Conservation (phyloP, 805 yeast genomes). For the Candida pini region DNA sequence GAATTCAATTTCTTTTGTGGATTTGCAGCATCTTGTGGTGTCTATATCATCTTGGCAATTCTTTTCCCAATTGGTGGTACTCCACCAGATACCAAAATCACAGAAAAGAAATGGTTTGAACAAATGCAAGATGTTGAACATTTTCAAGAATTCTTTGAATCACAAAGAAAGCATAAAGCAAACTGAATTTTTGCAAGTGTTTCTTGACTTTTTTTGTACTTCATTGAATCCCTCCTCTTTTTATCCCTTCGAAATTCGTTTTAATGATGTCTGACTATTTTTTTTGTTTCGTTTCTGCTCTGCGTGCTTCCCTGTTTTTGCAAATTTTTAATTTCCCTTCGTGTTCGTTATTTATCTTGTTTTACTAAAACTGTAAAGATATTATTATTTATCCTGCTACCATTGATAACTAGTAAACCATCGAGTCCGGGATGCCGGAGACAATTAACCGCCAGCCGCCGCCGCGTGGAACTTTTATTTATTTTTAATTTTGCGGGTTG, state of each 20-base stretch:
- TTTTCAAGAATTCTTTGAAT: conserved; percentile 36
- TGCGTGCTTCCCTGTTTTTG: too few relatives aligned
- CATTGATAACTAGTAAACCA: too few relatives aligned
- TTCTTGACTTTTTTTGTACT: neutral
- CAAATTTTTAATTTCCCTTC: too few relatives aligned
- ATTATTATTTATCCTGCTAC: too few relatives aligned
- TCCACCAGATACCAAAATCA: conserved; percentile 31
- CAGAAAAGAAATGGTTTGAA: conserved; percentile 59
- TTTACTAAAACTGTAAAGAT: too few relatives aligned
- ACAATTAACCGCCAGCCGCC: too few relatives aligned
- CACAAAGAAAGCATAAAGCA: neutral
- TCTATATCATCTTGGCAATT: conserved; percentile 48
- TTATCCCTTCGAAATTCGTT: neutral
- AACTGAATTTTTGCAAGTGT: neutral
- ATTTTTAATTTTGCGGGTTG: too few relatives aligned
- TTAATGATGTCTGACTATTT: too few relatives aligned
- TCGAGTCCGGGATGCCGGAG: too few relatives aligned
- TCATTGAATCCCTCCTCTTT: neutral
- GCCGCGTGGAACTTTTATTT: too few relatives aligned
- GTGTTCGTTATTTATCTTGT: too few relatives aligned
- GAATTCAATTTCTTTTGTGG: conserved; percentile 75
- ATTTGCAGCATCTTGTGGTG: conserved; percentile 49
- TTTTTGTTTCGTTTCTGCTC: neutral
- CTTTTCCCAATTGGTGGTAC: conserved; percentile 46
- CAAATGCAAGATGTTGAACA: conserved; percentile 60